phyloP scores from a whole-genome alignment of 345 rosid species.

The Eucalyptus globulus region DNA sequence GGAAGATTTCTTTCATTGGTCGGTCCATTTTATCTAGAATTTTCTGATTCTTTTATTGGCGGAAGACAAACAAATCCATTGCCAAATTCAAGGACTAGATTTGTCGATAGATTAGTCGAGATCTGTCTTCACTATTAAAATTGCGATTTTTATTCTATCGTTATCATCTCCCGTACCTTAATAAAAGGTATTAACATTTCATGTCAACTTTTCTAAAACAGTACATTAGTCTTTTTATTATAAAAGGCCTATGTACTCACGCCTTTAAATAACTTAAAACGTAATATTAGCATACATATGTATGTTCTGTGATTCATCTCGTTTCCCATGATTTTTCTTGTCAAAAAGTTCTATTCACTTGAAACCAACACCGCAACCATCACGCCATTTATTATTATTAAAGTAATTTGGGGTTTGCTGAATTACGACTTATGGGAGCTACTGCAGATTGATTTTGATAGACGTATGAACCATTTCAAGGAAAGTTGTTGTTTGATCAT shows the following conservation, averaged over 20 bases:
- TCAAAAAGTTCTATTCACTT: background rate
- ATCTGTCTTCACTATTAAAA: background rate
- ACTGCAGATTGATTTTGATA: background rate
- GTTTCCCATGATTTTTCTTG: background rate
- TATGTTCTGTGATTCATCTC: background rate
- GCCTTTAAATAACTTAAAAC: background rate
- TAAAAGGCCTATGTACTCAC: background rate
- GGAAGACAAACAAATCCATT: background rate
- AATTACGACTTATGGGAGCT: background rate
- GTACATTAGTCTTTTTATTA: background rate
- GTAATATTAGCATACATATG: background rate
- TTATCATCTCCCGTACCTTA: background rate
- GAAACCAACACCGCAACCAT: accelerated
- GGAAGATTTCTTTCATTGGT: background rate
- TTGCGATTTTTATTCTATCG: accelerated
- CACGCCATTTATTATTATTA: background rate
- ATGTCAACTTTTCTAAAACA: background rate
- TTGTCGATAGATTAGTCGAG: background rate
- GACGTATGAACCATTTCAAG: background rate
- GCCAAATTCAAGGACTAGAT: background rate
- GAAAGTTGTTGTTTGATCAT: background rate
- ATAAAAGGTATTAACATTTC: background rate
- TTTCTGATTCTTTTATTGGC: background rate
- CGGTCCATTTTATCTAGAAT: background rate
- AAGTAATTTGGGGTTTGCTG: background rate